These are phyloP conservation scores for Scleroderma bovista DNA, from an alignment of 768 basidiomycete genomes.

Conservation along the genomic window DNA sequence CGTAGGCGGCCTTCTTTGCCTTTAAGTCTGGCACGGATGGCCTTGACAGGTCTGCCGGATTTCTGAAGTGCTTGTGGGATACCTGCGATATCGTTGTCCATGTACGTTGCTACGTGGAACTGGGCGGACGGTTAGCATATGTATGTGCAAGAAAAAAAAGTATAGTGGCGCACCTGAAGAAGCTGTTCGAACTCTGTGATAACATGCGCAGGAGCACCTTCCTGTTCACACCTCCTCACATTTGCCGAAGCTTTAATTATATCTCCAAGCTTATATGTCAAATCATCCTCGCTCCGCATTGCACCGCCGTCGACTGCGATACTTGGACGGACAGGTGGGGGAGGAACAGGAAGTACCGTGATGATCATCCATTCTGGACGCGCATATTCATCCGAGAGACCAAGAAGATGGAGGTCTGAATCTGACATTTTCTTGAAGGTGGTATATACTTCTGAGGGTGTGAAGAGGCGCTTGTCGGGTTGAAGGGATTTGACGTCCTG, in stretches of 20 bases:
- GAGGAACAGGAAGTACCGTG: slow-evolving; percentile 95
- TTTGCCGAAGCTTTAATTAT: slow-evolving; percentile 94
- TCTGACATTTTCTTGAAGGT: slow-evolving; percentile 96
- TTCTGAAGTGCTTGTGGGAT: slow-evolving; percentile 97
- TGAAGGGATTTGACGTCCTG: slow-evolving; percentile 79
- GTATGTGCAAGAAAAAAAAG: no score
- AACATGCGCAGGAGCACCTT: slow-evolving; percentile 94
- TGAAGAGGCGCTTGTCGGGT: slow-evolving; percentile 77
- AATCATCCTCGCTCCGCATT: slow-evolving; percentile 95
- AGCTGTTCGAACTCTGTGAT: slow-evolving; percentile 95
- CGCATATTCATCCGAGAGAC: slow-evolving; percentile 92
- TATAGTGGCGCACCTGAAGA: slow-evolving; percentile 60
- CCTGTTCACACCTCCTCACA: slow-evolving; percentile 88
- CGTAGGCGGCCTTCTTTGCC: slow-evolving; percentile 98
- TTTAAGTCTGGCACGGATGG: slow-evolving; percentile 95
- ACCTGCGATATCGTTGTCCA: slow-evolving; percentile 99
- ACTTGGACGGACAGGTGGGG: slow-evolving; percentile 95
- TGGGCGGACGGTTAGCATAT: no score
- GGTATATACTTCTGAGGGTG: slow-evolving; percentile 85
- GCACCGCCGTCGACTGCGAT: slow-evolving; percentile 96
- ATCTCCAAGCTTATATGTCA: slow-evolving; percentile 97
- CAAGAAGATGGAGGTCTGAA: slow-evolving; percentile 80
- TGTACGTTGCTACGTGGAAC: slow-evolving; percentile 99
- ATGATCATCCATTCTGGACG: slow-evolving; percentile 99
- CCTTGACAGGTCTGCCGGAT: slow-evolving; percentile 95